Conservation (phyloP, 371 early-diverging fungal species). For the Mortierella sp. region DNA sequence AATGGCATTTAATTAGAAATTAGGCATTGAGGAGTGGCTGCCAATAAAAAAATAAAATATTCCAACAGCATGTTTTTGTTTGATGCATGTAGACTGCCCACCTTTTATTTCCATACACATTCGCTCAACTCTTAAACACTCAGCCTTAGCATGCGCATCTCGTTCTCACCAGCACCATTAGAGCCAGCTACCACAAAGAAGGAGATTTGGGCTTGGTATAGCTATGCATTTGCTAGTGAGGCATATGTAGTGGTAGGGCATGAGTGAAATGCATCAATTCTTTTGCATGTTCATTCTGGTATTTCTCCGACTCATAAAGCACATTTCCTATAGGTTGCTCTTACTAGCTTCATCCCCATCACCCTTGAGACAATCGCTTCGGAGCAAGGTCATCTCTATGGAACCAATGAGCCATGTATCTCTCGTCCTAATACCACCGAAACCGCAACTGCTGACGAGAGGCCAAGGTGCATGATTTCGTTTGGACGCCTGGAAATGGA, state of each 20-base stretch:
- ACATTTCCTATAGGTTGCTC: constrained; percentile 29
- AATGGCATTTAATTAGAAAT: no score
- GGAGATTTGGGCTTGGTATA: constrained; percentile 54
- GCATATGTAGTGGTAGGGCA: constrained; percentile 49
- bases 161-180: constrained; percentile 41
- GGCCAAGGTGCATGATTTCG: constrained; percentile 50
- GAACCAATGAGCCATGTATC: constrained; percentile 41
- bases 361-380: constrained; percentile 52
- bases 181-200: constrained; percentile 38
- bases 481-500: constrained; percentile 45
- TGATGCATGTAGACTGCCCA: background rate
- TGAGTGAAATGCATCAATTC: background rate
- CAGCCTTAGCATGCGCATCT: constrained; percentile 30
- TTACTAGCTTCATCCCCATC: constrained; percentile 56
- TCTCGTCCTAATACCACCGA: constrained; percentile 15
- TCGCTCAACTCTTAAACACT: background rate
- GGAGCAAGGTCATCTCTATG: constrained; percentile 47
- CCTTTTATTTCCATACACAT: background rate
- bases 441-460: constrained; percentile 3
- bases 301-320: background rate
- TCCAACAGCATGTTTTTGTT: no score
- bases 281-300: background rate
- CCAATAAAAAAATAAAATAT: no score
- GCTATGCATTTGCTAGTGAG: constrained; percentile 51
- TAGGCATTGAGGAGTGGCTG: no score